Base-by-base conservation (phyloP, 768 basidiomycete species). In the Mycena chlorophos region DNA sequence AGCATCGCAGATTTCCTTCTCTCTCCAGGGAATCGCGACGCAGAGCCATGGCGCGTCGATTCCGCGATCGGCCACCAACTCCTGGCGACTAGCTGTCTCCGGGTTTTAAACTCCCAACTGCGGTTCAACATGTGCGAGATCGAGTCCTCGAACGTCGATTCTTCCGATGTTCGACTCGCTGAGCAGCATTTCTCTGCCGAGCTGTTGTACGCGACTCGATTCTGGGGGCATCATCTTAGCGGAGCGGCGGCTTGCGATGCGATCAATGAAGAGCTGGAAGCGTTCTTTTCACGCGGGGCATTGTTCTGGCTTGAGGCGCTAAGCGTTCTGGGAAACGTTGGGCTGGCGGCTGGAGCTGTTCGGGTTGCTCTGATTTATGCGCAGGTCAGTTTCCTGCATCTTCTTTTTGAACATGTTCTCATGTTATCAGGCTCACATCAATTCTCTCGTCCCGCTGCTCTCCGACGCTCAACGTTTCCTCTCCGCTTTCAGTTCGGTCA, bases 41-140 rank as follows among this genome's bases (percentile, higher is more conserved):
- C 22, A 6, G 26, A 42, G n/a, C 51, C 16, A 6, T 52, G 51
- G 51, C 20, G n/a, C 31, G 23, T 52, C 6, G 39, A 42, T 16
- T 3, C 17, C 17, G 23, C 22, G 8, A 5, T 39, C 17, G 50
- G 16, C 4, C 50, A 51, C n/a, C 50, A 29, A 8, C 8, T 19
- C 4, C 37, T 62, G 22, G 58, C 53, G 14, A 22, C 42, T 28
- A 54, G 46, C 28, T 62, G 38, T 28, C 40, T 61, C 4, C 46
- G 42, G 4, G 43, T 48, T 6, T 53, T 61, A 39, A 31, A 58
- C 31, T 6, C 22, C 2, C 23, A 49, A 8, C 52, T 61, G 19
- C 23, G 49, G 17, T 61, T 61, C 48, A 61, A 61, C 43, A 56
- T 61, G 23, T 58, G 52, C 28, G 29, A 23, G 12, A 39, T 58